A percentile compares a stretch with the other conserved stretches of the same genome.
Conservation (phyloP, 176 grass and related monocot genomes). For the Phragmites australis region DNA sequence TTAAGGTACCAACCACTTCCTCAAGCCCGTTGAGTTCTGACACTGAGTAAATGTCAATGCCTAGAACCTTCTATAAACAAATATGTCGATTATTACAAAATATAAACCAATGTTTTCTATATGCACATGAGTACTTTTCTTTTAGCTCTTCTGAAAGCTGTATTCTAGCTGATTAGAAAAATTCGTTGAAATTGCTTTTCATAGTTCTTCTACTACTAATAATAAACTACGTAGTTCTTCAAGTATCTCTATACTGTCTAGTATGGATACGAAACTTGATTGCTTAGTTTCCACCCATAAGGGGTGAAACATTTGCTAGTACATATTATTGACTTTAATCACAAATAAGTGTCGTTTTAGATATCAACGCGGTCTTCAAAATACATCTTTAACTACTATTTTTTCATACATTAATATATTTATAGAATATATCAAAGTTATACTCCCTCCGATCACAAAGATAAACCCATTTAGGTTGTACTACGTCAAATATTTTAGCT, state of each 20-base stretch:
- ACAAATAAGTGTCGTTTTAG: too few species aligned
- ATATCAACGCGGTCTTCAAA: too few species aligned
- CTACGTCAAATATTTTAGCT: too few species aligned
- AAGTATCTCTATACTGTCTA: background rate
- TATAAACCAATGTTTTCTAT: too few species aligned
- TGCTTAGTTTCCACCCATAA: background rate
- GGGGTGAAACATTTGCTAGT: background rate
- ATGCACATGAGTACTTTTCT: background rate
- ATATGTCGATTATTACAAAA: background rate
- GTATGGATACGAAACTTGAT: background rate
- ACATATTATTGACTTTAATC: too few species aligned
- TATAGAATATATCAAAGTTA: too few species aligned
- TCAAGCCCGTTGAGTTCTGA: background rate
- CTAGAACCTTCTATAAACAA: background rate
- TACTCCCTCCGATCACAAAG: too few species aligned
- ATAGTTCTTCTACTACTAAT: background rate
- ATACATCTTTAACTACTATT: too few species aligned
- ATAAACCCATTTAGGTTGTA: too few species aligned
- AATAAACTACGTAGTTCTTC: background rate
- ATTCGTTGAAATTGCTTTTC: background rate
- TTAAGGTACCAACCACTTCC: too few species aligned
- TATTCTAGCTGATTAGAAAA: background rate
- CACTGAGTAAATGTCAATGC: background rate
- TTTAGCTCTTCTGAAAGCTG: background rate
- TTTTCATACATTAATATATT: too few species aligned